Evolutionary conservation across 768 basidiomycete species (phyloP).

Genomic region (Macrolepiota fuliginosa): DNA sequence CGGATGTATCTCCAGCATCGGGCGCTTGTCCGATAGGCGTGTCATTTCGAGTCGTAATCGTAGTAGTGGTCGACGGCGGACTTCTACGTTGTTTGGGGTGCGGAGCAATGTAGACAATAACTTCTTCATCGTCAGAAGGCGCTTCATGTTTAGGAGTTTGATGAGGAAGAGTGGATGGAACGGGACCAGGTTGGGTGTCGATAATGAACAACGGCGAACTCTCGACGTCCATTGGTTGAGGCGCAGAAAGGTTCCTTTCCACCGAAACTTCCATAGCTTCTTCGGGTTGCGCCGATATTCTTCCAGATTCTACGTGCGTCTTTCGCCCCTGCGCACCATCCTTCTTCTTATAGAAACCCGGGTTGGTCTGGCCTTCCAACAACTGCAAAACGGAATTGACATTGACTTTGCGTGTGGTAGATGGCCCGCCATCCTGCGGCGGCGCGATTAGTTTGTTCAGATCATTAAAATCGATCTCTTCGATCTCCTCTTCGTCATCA

Average conservation of each 20-base stretch:
- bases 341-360: background rate
- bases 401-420: conserved; percentile 6
- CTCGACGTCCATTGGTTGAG: conserved; percentile 2
- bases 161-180: conserved; percentile 11
- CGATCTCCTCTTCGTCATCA: conserved; percentile 38
- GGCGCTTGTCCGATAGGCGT: background rate
- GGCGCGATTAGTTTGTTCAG: conserved; percentile 41
- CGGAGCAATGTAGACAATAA: conserved; percentile 78
- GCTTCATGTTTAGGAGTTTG: conserved; percentile 13
- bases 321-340: background rate
- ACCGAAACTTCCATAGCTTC: background rate
- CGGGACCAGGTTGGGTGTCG: conserved; percentile 17
- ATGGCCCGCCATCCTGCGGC: conserved; percentile 15
- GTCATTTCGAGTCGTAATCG: background rate
- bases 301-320: background rate
- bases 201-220: conserved; percentile 9
- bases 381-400: conserved; percentile 20
- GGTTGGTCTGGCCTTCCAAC: conserved; percentile 17
- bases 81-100: conserved; percentile 45
- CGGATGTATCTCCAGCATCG: conserved; percentile 16
- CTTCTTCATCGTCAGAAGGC: conserved; percentile 51
- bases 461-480: conserved; percentile 69
- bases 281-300: background rate
- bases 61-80: background rate
- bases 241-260: background rate